Conservation (phyloP, 306 rosid species). For the Rubus idaeus region DNA sequence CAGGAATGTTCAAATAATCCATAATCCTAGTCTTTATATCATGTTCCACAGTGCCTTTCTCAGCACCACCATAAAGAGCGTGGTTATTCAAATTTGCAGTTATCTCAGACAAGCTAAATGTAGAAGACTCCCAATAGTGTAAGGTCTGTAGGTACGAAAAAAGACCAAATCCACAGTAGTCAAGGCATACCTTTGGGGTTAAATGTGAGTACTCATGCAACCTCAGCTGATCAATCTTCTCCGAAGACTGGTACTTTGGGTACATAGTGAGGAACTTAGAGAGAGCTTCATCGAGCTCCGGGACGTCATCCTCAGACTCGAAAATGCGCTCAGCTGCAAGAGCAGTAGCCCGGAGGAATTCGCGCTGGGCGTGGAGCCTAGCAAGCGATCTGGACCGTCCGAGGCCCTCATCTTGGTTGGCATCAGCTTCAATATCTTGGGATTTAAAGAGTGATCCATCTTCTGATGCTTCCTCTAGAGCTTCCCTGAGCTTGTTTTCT, state of each 20-base stretch:
- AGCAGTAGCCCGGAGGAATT: conserved; percentile 85
- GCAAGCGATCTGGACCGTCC: conserved; percentile 87
- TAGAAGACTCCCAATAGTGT: conserved; percentile 92
- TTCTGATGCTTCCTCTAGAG: conserved; percentile 99
- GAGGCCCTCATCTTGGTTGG: conserved; percentile 57
- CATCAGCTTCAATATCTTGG: conserved; percentile 69
- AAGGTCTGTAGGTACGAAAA: conserved; percentile 87
- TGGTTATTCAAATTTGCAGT: conserved; percentile 94
- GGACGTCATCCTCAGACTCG: conserved; percentile 67
- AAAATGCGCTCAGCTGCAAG: conserved; percentile 81
- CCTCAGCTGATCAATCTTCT: conserved; percentile 87
- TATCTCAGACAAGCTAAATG: conserved; percentile 94
- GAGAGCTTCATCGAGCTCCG: conserved; percentile 59
- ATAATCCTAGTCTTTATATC: conserved; percentile 79
- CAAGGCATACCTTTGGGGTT: conserved; percentile 95
- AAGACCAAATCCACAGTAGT: conserved; percentile 95
- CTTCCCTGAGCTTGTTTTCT: conserved; percentile 92
- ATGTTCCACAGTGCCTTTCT: conserved; percentile 83
- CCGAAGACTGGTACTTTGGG: conserved; percentile 78
- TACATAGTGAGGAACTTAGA: conserved; percentile 88
- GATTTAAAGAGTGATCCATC: conserved; percentile 78
- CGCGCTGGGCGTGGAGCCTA: conserved; percentile 83
- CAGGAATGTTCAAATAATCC: conserved; percentile 96
- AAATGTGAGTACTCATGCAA: conserved; percentile 78
- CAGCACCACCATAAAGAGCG: conserved; percentile 91